Percentiles rank a stretch among this genome's conserved stretches.
Evolutionary conservation across 225 moss, liverwort and hornwort genomes (phyloP).

Genomic region (Ulota crispa): DNA sequence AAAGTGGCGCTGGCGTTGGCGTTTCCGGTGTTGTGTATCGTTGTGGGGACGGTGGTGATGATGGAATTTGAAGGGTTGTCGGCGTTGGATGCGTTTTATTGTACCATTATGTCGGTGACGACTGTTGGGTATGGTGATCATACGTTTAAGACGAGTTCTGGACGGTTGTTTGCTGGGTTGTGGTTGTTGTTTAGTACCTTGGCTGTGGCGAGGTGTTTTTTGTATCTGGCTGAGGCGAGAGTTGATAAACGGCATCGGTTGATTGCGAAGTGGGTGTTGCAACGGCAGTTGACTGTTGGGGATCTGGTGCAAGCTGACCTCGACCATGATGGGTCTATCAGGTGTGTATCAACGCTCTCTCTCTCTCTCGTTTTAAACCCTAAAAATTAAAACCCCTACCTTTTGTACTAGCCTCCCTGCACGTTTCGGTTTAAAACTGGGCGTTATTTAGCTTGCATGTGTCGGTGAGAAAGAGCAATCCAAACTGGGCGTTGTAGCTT

Average conservation of each 20-base stretch:
- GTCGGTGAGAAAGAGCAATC: no score
- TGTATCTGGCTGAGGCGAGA: slow-evolving; percentile 86
- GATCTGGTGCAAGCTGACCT: slow-evolving; percentile 82
- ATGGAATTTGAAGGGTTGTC: slow-evolving; percentile 61
- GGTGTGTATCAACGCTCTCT: slow-evolving; percentile 28
- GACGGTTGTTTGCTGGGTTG: slow-evolving; percentile 78
- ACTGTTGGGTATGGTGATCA: slow-evolving; percentile 93
- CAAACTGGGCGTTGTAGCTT: background rate
- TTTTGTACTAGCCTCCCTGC: no score
- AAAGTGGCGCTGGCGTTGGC: slow-evolving; percentile 75
- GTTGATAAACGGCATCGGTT: slow-evolving; percentile 75
- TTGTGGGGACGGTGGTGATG: slow-evolving; percentile 61
- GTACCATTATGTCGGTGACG: slow-evolving; percentile 84
- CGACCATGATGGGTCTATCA: slow-evolving; percentile 78
- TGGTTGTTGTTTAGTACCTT: slow-evolving; percentile 91
- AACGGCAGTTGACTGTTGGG: slow-evolving; percentile 57
- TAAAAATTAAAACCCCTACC: no score
- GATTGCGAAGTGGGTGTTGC: slow-evolving; percentile 77
- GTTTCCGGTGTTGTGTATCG: slow-evolving; percentile 51
- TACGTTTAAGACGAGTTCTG: slow-evolving; percentile 64
- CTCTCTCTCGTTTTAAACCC: no score
- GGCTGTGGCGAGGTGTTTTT: slow-evolving; percentile 87
- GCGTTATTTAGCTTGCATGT: background rate
- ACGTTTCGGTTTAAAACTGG: no score
- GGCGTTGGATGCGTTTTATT: slow-evolving; percentile 76